phyloP scores from a whole-genome alignment of 768 basidiomycete genomes.

The Rhizopogon sp. region DNA sequence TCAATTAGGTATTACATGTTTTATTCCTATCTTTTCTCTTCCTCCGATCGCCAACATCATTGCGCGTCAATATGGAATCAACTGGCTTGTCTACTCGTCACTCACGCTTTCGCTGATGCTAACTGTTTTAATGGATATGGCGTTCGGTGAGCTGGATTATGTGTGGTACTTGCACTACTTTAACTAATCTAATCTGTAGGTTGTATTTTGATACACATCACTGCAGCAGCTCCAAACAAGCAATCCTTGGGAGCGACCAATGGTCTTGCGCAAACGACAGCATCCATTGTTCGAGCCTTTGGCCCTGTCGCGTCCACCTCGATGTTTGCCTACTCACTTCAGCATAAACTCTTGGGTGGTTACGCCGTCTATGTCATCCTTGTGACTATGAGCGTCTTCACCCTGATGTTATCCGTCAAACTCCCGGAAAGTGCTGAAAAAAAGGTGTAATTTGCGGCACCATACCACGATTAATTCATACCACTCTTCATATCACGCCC shows the following conservation, averaged over 20 bases:
- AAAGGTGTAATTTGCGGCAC: background rate
- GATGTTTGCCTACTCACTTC: constrained; percentile 32
- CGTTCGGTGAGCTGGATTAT: constrained; percentile 21
- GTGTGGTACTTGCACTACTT: background rate
- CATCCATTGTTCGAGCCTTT: constrained; percentile 25
- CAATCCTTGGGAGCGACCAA: constrained; percentile 68
- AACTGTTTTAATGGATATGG: constrained; percentile 22
- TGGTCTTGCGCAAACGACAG: constrained; percentile 36
- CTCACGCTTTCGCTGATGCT: constrained; percentile 21
- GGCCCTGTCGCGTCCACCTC: constrained; percentile 29
- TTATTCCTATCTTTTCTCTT: constrained; percentile 24
- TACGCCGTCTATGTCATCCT: constrained; percentile 29
- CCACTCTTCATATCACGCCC: no score
- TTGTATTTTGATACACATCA: constrained; percentile 66
- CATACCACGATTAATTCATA: background rate
- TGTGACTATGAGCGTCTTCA: constrained; percentile 9
- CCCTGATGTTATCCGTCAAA: constrained; percentile 17
- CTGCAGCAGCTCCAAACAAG: constrained; percentile 59
- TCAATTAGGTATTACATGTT: constrained; percentile 19
- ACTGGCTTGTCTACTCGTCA: constrained; percentile 20
- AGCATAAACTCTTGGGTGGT: constrained; percentile 31
- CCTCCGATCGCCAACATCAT: constrained; percentile 28
- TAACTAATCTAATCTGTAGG: constrained; percentile 31
- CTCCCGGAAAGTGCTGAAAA: constrained; percentile 7
- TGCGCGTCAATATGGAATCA: constrained; percentile 17